Percentiles rank a stretch among this genome's conserved stretches.
Conservation (phyloP, 768 basidiomycete species). For the Collybiopsis luxurians region DNA sequence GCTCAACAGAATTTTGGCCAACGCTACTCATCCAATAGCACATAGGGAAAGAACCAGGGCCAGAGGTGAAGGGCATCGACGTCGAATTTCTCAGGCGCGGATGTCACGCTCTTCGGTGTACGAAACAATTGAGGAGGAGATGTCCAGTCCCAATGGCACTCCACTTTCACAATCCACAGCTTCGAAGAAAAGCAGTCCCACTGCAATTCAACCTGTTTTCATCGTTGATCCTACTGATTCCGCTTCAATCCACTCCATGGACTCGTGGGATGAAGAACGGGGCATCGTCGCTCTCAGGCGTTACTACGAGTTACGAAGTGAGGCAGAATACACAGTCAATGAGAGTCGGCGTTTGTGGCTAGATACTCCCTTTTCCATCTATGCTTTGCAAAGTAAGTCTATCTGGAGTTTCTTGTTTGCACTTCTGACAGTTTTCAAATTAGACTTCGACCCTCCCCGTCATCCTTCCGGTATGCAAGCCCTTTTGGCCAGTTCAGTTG, state of each 20-base stretch:
- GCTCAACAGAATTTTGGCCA: slow-evolving; percentile 54
- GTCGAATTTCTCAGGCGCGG: slow-evolving; percentile 62
- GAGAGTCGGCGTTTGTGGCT: slow-evolving; percentile 66
- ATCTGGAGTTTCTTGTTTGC: neutral
- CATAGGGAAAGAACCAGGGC: slow-evolving; percentile 44
- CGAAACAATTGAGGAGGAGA: slow-evolving; percentile 79
- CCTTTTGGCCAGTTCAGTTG: slow-evolving; percentile 66
- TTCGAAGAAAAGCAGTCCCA: slow-evolving; percentile 35
- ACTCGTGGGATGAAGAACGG: slow-evolving; percentile 66
- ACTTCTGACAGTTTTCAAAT: slow-evolving; percentile 8
- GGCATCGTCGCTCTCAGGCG: slow-evolving; percentile 62
- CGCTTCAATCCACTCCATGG: slow-evolving; percentile 41
- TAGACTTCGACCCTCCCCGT: slow-evolving; percentile 71
- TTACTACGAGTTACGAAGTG: slow-evolving; percentile 67
- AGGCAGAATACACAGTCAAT: slow-evolving; percentile 60
- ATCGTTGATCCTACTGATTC: slow-evolving; percentile 55
- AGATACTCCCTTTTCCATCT: slow-evolving; percentile 75
- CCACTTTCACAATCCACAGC: slow-evolving; percentile 23
- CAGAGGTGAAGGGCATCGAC: slow-evolving; percentile 67
- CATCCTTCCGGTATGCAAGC: slow-evolving; percentile 70
- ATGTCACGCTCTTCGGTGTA: slow-evolving; percentile 69
- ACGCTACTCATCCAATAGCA: slow-evolving; percentile 47
- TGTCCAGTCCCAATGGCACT: slow-evolving; percentile 30
- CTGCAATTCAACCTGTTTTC: slow-evolving; percentile 42
- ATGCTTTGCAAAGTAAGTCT: slow-evolving; percentile 66